Evolutionary conservation across 345 rosid genomes (phyloP).

Genomic region (Gossypium turneri): DNA sequence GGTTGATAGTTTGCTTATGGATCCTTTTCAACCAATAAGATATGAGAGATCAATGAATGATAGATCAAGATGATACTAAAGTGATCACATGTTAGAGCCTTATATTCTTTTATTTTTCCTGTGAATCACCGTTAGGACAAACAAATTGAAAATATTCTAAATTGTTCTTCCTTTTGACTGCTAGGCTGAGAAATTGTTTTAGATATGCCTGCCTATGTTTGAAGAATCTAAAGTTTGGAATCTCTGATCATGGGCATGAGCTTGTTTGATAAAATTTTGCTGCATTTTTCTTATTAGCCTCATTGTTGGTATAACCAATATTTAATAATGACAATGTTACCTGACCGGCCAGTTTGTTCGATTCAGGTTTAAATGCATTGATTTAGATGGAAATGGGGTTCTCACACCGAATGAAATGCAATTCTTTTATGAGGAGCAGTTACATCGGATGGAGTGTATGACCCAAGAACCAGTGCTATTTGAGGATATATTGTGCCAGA

Average conservation of each 20-base stretch:
- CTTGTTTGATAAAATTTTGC: background rate
- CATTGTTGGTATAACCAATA: background rate
- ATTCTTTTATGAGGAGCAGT: conserved; percentile 87
- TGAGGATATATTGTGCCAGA: conserved; percentile 82
- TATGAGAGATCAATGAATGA: background rate
- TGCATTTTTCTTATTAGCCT: background rate
- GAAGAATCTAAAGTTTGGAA: conserved; percentile 4
- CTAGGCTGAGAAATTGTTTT: background rate
- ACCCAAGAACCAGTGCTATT: conserved; percentile 79
- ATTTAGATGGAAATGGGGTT: conserved; percentile 83
- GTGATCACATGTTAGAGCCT: background rate
- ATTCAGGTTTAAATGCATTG: conserved; percentile 88
- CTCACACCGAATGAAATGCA: conserved; percentile 80
- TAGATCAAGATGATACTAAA: background rate
- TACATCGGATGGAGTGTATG: conserved; percentile 89
- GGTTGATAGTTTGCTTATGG: background rate
- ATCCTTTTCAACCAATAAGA: conserved; percentile 1
- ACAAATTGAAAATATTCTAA: background rate
- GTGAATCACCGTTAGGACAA: background rate
- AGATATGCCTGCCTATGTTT: background rate
- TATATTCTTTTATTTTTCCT: background rate
- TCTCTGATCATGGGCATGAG: background rate
- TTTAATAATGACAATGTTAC: background rate
- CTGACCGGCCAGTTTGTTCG: background rate
- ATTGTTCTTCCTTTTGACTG: background rate